These are phyloP conservation scores for Gelatoporia subvermispora DNA, from an alignment of 768 basidiomycete species.

Conservation along the genomic window DNA sequence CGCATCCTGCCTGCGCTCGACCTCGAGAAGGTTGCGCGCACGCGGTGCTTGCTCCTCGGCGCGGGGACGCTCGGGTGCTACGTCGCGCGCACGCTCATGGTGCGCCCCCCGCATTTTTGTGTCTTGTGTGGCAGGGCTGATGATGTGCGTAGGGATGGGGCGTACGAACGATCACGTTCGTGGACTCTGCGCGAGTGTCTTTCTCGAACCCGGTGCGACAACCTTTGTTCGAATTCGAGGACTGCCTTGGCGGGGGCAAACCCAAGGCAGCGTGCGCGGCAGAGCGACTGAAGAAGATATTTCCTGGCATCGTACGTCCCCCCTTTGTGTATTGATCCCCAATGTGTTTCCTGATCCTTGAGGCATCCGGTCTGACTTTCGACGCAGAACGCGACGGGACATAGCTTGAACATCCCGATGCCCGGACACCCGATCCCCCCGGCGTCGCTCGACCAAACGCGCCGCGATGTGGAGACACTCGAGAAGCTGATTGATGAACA, in stretches of 20 bases:
- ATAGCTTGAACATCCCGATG: constrained; percentile 87
- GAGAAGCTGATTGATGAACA: constrained; percentile 79
- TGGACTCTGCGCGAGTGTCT: constrained; percentile 87
- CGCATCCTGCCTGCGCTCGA: constrained; percentile 86
- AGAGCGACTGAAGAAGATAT: constrained; percentile 77
- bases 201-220: constrained; percentile 98
- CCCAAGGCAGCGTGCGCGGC: constrained; percentile 93
- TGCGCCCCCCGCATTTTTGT: constrained; percentile 24
- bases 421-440: constrained; percentile 90
- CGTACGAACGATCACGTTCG: constrained; percentile 85
- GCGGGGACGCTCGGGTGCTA: constrained; percentile 98
- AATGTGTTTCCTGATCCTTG: not conserved
- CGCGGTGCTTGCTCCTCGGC: constrained; percentile 82
- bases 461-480: constrained; percentile 65
- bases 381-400: constrained; percentile 71
- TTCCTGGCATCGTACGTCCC: constrained; percentile 80
- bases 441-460: constrained; percentile 47
- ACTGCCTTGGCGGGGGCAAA: constrained; percentile 89
- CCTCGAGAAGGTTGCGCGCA: constrained; percentile 78
- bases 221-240: constrained; percentile 92
- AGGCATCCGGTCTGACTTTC: not conserved
- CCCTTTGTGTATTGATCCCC: not conserved
- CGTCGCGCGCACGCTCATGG: constrained; percentile 89
- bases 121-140: not conserved
- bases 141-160: constrained; percentile 76